Percentiles rank a stretch among this genome's conserved stretches.
Evolutionary conservation across 1,284 basidiomycete genomes (phyloP).

Genomic region (Phellopilus nigrolimitatus): DNA sequence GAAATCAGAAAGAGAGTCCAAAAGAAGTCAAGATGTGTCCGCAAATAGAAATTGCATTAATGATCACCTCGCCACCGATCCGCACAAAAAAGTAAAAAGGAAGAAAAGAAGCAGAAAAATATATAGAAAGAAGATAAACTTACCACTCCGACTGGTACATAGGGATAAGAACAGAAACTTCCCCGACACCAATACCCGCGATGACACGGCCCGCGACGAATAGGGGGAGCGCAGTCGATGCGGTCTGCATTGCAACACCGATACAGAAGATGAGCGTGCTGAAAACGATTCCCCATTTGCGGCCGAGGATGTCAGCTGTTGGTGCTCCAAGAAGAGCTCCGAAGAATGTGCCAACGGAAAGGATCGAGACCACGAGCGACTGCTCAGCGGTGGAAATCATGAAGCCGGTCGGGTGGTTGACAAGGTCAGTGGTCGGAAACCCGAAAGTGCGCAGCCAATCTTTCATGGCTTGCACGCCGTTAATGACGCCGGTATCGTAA

Average conservation of each 20-base stretch:
- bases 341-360: slow-evolving; percentile 71
- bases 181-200: slow-evolving; percentile 81
- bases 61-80: neutral
- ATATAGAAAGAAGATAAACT: slow-evolving; percentile 20
- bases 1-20: too few relatives aligned
- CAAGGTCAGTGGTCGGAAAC: slow-evolving; percentile 27
- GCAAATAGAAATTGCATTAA: neutral
- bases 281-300: slow-evolving; percentile 57
- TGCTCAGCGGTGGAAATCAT: slow-evolving; percentile 46
- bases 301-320: slow-evolving; percentile 49
- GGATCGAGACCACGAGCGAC: slow-evolving; percentile 67
- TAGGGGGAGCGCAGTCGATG: slow-evolving; percentile 45
- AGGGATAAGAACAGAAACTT: slow-evolving; percentile 59
- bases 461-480: slow-evolving; percentile 60
- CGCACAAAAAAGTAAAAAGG: neutral
- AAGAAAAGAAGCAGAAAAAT: neutral
- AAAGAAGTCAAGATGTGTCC: too few relatives aligned
- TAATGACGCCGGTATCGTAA: slow-evolving; percentile 77
- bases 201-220: slow-evolving; percentile 78
- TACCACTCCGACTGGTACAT: slow-evolving; percentile 82
- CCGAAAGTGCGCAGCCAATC: slow-evolving; percentile 52
- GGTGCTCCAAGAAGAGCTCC: slow-evolving; percentile 51
- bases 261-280: slow-evolving; percentile 59
- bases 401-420: slow-evolving; percentile 32
- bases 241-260: slow-evolving; percentile 68